Base-by-base conservation (phyloP, 768 basidiomycete genomes). In the Pulveroboletus ravenelii region DNA sequence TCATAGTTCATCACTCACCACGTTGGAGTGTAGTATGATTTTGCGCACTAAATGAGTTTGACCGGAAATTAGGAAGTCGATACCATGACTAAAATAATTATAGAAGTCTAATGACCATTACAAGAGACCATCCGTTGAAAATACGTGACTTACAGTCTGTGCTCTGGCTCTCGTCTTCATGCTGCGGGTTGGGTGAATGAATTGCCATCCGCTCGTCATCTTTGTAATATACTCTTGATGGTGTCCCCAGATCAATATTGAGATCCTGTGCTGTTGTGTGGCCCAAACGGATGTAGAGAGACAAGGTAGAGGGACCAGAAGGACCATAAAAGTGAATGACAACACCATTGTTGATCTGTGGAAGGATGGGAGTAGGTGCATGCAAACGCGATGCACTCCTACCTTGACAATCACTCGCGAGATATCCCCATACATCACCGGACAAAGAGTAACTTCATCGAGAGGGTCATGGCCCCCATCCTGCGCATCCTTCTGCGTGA, bases 21-120 rank as follows among this genome's bases (percentile, higher is more conserved):
- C 79, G 58, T 95, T 96, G 3, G 92, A 81, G 62, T 96, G 93
- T 7, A 91, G 70, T 23, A 95, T 73, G 34, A 95, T 87, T 76
- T 96, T 96, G 63, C 77, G 79, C 17, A 94, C 87, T 6, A 78
- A 58, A 59, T 93, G 89, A 14, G 77, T 78, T 18, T 73, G 74
- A 41, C 79, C 85, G 20, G 83, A 86, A 15, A 96, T 76, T 27
- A 94, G 76, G 55, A 94, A 89, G 63, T 96, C 93, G 17, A 96
- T 70, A 2, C 93, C 93, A 60, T 92, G 83, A 57, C 93, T 87
- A 58, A 94, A 92, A 62, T 96, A 96, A 61, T 94, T 95, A 69
- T 89, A 92, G 64, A 93, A 92, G 67, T 92, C 89, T 91, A 53
- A 46, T 48, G 52, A 56, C 36, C 29, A 41, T 54, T n/a, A 53